Evolutionary conservation across 2,329 filamentous ascomycete genomes (phyloP), one percentile per base, ranked within the genome.

Genomic region (Fusarium sp.): DNA sequence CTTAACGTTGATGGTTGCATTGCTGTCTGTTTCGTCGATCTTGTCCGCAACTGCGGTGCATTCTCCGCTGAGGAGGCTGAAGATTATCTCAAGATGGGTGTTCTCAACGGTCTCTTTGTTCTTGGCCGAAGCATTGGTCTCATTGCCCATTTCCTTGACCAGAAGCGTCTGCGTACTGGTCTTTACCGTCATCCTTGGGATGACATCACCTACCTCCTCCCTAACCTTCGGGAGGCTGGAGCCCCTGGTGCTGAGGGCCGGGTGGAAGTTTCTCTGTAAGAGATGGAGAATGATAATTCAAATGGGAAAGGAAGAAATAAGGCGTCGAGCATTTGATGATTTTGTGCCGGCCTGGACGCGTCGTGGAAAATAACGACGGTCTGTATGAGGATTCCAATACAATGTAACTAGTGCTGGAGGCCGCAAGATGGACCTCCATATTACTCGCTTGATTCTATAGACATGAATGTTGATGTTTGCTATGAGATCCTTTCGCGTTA

Each of bases 121-220:
- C 91, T 99, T 70, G 96, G 96, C 82, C 93, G 96, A 82, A 94
- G 91, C 85, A 99, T 99, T 82, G 96, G 96, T 94, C 90, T 99
- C 78, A 99, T 99, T 93, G 96, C 96, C 82, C 96, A 99, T 87
- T 98, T 96, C 90, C 92, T 99, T 80, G 96, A 99, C 88, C 96
- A 99, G 91, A 99, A 99, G 95, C 92, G 96, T 86, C 90, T 99
- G 85, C 93, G 96, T 81, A 99, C 96, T 81, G 96, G 96, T 84
- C 91, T 99, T 77, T 99, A 99, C 93, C 93, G 96, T 84, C 95
- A 98, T 91, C 96, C 96, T 83, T 98, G 96, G 96, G 96, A 98
- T 84, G 95, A 98, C 84, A 98, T 98, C 83, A 98, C 95, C 77
- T 97, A 98, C 87, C 90, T 98, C 79, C 92, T 98, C 79, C 95